Percentiles rank a stretch among this genome's conserved stretches.
Conservation (phyloP, 805 yeast species). For the Ogataea trehaloabstinens region DNA sequence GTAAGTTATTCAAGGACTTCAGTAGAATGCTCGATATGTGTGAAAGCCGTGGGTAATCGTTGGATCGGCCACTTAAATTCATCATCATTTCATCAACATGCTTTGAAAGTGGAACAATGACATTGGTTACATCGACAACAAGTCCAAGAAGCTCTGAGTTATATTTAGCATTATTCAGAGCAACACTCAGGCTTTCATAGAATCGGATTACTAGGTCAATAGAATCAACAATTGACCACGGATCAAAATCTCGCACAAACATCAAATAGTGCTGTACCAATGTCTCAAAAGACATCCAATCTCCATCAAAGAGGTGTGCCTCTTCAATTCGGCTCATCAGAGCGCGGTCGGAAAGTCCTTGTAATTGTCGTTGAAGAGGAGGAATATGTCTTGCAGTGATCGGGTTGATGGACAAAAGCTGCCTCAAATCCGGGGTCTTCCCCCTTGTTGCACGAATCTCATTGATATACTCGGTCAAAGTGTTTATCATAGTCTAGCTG, state of each 20-base stretch:
- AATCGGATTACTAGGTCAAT: conserved; percentile 52
- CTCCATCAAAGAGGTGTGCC: conserved; percentile 29
- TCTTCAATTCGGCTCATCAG: conserved; percentile 30
- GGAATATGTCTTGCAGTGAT: conserved; percentile 22
- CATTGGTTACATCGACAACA: conserved; percentile 35
- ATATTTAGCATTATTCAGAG: conserved; percentile 43
- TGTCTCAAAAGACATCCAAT: conserved; percentile 44
- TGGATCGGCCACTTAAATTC: conserved; percentile 30
- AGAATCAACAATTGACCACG: conserved; percentile 53
- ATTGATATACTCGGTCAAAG: conserved; percentile 11
- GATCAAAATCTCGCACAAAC: conserved; percentile 49
- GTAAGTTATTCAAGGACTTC: conserved; percentile 47
- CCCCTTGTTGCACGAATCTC: conserved; percentile 9
- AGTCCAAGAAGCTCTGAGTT: conserved; percentile 39
- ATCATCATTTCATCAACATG: conserved; percentile 41
- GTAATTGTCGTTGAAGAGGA: conserved; percentile 24
- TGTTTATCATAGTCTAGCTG: conserved; percentile 7
- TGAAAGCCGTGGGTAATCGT: conserved; percentile 42
- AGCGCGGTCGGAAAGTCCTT: conserved; percentile 19
- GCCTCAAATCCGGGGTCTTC: conserved; percentile 8
- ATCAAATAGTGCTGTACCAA: conserved; percentile 42
- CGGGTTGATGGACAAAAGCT: conserved; percentile 23
- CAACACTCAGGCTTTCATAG: conserved; percentile 45
- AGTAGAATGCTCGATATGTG: conserved; percentile 47
- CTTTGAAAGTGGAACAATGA: conserved; percentile 45